These are phyloP conservation scores for Penicillium sp. DNA, from an alignment of 2,329 filamentous ascomycete species.

Conservation along the genomic window DNA sequence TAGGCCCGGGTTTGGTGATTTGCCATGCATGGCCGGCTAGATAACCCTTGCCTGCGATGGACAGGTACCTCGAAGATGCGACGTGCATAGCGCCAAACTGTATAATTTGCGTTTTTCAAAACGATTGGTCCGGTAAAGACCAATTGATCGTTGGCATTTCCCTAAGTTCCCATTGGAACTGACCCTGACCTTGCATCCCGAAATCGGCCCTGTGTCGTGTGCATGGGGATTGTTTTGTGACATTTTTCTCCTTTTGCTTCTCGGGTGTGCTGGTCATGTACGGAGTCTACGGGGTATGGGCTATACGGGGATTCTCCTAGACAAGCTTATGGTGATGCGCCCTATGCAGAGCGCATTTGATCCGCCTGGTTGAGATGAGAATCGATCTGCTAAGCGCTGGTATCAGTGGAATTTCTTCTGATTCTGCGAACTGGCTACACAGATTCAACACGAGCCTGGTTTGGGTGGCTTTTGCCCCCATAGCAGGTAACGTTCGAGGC, in stretches of 20 bases:
- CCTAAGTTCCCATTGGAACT: background rate
- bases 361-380: background rate
- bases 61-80: constrained; percentile 6
- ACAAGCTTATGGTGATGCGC: background rate
- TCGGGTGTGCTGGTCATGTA: background rate
- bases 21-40: constrained; percentile 14
- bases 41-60: constrained; percentile 11
- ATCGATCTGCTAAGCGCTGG: constrained; percentile 1
- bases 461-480: background rate
- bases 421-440: constrained; percentile 7
- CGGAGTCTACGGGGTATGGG: background rate
- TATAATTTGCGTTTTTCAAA: background rate
- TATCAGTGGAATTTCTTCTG: background rate
- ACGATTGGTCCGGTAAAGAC: background rate
- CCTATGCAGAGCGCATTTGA: background rate
- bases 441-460: background rate
- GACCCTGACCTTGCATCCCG: background rate
- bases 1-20: constrained; percentile 4
- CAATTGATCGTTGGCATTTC: background rate
- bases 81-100: background rate
- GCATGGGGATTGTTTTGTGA: background rate
- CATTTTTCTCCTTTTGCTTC: background rate
- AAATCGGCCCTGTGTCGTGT: background rate
- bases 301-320: background rate
- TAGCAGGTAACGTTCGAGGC: background rate